A percentile compares a stretch with the other conserved stretches of the same genome.
Conservation (phyloP, 1,284 basidiomycete genomes). For the Ceratobasidium sp. region DNA sequence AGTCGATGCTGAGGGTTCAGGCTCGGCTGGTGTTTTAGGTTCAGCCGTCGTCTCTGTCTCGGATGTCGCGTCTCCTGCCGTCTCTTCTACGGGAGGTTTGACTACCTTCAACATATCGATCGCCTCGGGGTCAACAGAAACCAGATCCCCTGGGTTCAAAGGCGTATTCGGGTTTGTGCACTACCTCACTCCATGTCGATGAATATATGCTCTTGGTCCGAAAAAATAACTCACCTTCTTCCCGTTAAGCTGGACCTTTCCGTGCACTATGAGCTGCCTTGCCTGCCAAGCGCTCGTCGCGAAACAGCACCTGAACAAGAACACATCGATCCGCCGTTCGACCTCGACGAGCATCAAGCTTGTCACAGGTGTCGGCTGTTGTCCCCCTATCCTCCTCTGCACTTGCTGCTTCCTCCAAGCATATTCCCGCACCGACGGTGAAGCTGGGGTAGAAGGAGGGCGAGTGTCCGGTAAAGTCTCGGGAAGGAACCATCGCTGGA, state of each 20-base stretch:
- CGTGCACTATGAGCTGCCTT: conserved; percentile 85
- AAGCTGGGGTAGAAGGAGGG: conserved; percentile 40
- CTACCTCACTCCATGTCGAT: not conserved
- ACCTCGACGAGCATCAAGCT: conserved; percentile 93
- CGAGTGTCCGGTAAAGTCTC: conserved; percentile 87
- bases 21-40: conserved; percentile 12
- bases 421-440: conserved; percentile 52
- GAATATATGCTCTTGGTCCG: not conserved
- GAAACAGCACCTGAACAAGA: conserved; percentile 93
- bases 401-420: conserved; percentile 53
- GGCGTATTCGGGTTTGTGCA: conserved; percentile 87
- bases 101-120: conserved; percentile 76
- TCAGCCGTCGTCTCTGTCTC: conserved; percentile 33
- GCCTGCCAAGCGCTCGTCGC: conserved; percentile 92
- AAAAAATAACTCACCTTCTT: conserved; percentile 69
- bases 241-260: conserved; percentile 91
- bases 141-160: conserved; percentile 93
- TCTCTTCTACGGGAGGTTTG: conserved; percentile 52
- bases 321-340: conserved; percentile 93
- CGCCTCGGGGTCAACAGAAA: conserved; percentile 84
- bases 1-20: not conserved
- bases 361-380: conserved; percentile 79
- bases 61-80: conserved; percentile 44
- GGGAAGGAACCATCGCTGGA: conserved; percentile 96
- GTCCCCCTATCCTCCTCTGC: conserved; percentile 58